Conservation (phyloP, 768 basidiomycete species). For the Amyloporia xantha region DNA sequence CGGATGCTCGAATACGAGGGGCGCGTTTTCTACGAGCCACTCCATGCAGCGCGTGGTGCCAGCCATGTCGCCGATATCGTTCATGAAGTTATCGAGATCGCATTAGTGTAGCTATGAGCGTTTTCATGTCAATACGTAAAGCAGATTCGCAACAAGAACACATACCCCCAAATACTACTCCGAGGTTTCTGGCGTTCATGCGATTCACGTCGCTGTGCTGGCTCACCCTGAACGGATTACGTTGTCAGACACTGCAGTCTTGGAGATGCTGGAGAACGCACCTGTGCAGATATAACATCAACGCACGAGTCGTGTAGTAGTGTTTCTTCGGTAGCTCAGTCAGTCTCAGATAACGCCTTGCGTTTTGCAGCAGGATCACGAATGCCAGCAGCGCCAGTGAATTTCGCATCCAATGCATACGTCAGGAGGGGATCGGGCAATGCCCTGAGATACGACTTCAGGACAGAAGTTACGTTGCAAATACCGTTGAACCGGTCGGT, state of each 20-base stretch:
- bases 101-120: too few relatives aligned
- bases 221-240: too few relatives aligned
- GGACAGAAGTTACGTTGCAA: constrained; percentile 90
- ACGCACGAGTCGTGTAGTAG: constrained; percentile 71
- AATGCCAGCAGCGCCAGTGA: constrained; percentile 69
- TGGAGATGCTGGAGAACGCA: constrained; percentile 39
- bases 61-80: constrained; percentile 96
- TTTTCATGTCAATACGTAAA: too few relatives aligned
- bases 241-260: background rate
- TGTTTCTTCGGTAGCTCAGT: constrained; percentile 79
- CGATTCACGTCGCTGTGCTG: too few relatives aligned
- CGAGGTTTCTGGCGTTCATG: too few relatives aligned
- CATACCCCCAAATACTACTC: too few relatives aligned
- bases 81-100: too few relatives aligned
- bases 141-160: too few relatives aligned
- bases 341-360: constrained; percentile 60
- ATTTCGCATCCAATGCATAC: constrained; percentile 84
- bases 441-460: too few relatives aligned
- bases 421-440: too few relatives aligned
- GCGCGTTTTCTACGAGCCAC: constrained; percentile 91
- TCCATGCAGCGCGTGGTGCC: constrained; percentile 90
- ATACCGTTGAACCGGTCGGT: too few relatives aligned
- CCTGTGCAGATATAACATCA: constrained; percentile 88
- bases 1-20: constrained; percentile 35
- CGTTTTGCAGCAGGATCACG: too few relatives aligned